These are phyloP conservation scores for Pittosporum tobira DNA, from an alignment of 129 eudicot genomes.

Conservation along the genomic window DNA sequence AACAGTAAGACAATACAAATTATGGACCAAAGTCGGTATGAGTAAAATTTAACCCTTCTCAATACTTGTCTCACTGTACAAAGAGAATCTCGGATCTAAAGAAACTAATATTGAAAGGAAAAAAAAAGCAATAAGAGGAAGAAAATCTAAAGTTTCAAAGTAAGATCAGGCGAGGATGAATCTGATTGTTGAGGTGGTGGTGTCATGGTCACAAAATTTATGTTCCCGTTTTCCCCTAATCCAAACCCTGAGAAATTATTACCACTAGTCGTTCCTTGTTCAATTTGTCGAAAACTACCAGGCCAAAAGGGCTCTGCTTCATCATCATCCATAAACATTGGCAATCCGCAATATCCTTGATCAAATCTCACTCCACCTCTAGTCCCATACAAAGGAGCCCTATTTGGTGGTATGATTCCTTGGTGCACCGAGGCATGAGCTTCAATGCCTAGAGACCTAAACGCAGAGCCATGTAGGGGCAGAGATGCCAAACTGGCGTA, in stretches of 20 bases:
- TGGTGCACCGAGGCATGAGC: constrained; percentile 63
- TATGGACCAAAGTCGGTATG: constrained; percentile 17
- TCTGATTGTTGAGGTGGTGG: constrained; percentile 33
- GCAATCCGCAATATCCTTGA: constrained; percentile 44
- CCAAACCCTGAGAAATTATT: constrained; percentile 12
- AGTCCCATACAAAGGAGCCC: constrained; percentile 20
- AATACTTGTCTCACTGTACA: constrained; percentile 33
- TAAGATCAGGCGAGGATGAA: constrained; percentile 59
- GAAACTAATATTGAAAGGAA: not conserved
- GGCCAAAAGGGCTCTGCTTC: constrained; percentile 65
- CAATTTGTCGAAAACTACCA: constrained; percentile 62
- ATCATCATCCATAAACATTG: constrained; percentile 44
- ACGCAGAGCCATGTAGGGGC: constrained; percentile 69
- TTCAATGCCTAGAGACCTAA: constrained; percentile 57
- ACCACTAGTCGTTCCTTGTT: constrained; percentile 16
- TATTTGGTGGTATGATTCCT: constrained; percentile 16
- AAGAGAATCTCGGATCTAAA: constrained; percentile 14
- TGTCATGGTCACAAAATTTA: constrained; percentile 18
- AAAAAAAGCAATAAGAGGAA: constrained; percentile 3
- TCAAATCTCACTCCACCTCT: constrained; percentile 56
- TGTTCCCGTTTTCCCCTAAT: constrained; percentile 12
- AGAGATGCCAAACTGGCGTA: constrained; percentile 76
- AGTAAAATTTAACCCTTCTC: constrained; percentile 24
- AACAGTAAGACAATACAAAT: constrained; percentile 6
- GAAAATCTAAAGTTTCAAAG: constrained; percentile 52